Base-by-base conservation (phyloP, 495 filamentous ascomycete species). In the Penicillium cataractarum region DNA sequence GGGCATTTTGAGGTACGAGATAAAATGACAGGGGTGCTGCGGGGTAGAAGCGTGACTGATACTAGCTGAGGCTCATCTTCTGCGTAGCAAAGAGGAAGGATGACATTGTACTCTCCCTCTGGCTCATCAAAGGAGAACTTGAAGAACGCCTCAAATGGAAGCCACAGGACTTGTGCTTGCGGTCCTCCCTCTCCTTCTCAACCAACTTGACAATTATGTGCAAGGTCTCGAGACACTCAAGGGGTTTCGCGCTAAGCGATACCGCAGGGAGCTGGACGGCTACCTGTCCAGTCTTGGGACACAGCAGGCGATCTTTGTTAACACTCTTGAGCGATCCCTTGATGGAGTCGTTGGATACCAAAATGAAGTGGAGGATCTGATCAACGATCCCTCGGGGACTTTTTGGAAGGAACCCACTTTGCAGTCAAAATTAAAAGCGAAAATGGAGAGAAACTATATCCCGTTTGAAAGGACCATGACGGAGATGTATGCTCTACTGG, bases 81-180 rank as follows among this genome's bases (percentile, higher is more conserved):
- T 15, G 4, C 7, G 29, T 7, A 7, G 7, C 7, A 7, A 31
- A 31, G 4, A 31, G 3, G 4, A 31, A 31, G 29, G 7, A 31
- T 31, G 7, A 31, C 29, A 4, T 31, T 7, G 29, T 4, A 31
- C 29, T 31, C 7, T 1, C 5, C 10, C 3, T 10, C 13, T 27
- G 7, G 2, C 10, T 37, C 51, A 44, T 56, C 31, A 44, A 33
- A 3, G 27, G 17, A 17, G 22, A n/a, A 21, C 0, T 17, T 39
- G 52, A 1, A 67, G 63, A 59, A 70, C 64, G 26, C 66, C 65
- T 9, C 71, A 71, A 2, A 65, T 77, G 13, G 74, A 74, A 33
- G 56, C 61, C 4, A 62, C 65, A 0, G 72, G 74, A 0, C 21
- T 76, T 5, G 60, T 64, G 4, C 68, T 74, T 4, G 71, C 71